A percentile compares a stretch with the other conserved stretches of the same genome.
These are phyloP conservation scores for Melastoma malabathricum DNA, from an alignment of 345 rosid genomes.

Conservation along the genomic window DNA sequence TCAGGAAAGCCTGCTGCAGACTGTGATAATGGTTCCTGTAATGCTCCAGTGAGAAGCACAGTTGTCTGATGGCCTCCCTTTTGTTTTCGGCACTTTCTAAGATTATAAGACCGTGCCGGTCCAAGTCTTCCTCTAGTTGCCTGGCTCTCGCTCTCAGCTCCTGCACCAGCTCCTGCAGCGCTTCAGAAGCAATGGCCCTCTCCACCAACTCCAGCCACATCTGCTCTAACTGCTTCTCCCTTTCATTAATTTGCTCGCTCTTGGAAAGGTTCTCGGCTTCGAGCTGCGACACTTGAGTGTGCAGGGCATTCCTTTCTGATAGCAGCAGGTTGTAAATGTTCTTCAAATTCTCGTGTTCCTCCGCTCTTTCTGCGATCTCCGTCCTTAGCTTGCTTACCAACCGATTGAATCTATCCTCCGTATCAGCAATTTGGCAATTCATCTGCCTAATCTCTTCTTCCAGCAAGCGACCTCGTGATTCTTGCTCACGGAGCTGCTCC, in stretches of 20 bases:
- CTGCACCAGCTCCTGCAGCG: slow-evolving; percentile 9
- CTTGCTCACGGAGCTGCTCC: slow-evolving; percentile 48
- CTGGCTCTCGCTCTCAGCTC: slow-evolving; percentile 25
- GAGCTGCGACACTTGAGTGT: slow-evolving; percentile 14
- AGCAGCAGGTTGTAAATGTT: slow-evolving; percentile 17
- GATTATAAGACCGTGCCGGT: slow-evolving; percentile 27
- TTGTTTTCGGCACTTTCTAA: slow-evolving; percentile 52
- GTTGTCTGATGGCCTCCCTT: slow-evolving; percentile 61
- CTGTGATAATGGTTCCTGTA: slow-evolving; percentile 31
- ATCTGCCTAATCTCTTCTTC: slow-evolving; percentile 48
- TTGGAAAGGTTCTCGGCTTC: slow-evolving; percentile 20
- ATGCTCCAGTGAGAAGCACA: slow-evolving; percentile 57
- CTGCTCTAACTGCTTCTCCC: slow-evolving; percentile 33
- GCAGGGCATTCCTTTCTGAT: slow-evolving; percentile 27
- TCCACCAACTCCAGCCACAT: slow-evolving; percentile 37
- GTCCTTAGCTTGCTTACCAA: slow-evolving; percentile 24
- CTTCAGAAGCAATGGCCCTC: slow-evolving; percentile 21
- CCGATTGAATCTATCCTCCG: slow-evolving; percentile 21
- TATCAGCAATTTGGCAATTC: slow-evolving; percentile 30
- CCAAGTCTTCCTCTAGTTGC: slow-evolving; percentile 36
- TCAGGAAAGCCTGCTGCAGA: slow-evolving; percentile 33
- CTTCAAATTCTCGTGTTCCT: slow-evolving; percentile 19
- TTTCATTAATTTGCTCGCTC: slow-evolving; percentile 25
- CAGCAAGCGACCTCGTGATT: slow-evolving; percentile 41
- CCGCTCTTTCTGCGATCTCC: slow-evolving; percentile 28